Evolutionary conservation across 2,329 filamentous ascomycete species (phyloP), one percentile per base, ranked within the genome.

Genomic region (Colletotrichum sp.): DNA sequence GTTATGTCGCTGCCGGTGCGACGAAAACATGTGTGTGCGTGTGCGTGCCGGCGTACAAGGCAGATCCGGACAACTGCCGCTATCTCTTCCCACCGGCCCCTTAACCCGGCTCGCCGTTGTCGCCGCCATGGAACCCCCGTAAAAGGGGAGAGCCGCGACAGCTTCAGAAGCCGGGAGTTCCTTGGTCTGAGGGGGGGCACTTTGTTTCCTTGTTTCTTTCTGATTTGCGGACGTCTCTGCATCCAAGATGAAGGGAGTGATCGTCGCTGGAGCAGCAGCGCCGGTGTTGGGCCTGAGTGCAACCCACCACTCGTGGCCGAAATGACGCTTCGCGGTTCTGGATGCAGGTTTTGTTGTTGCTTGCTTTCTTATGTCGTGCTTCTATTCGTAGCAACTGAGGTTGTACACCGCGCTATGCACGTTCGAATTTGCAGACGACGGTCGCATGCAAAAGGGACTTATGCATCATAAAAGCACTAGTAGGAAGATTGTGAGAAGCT

Each of bases 51-150:
- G 43, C 43, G 18, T 52, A 21, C 43, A 13, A 52, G 43, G 43
- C 43, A 59, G 71, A 59, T 63, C 55, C 69, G 73, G 73, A 63
- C 63, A 72, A 75, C 69, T 75, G 69, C 73, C 73, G 73, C 63
- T 63, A 64, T 68, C 69, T 66, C 61, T 63, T 55, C 16, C 28
- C 16, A 62, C 55, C 69, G 69, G 73, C 69, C 73, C 73, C 69
- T 68, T 75, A 48, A 73, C 69, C 73, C 63, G 69, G 69, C 26
- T 12, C 69, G 63, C 69, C 69, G 63, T 63, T 64, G 64, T 75
- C 63, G 48, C 63, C 36, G 58, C 16, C 55, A 75, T 73, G 73
- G 70, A 68, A 21, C 28, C 73, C 69, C 63, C 69, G 63, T 75
- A 68, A 68, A 75, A 59, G 63, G 58, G 32, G 63, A 71, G 59